Evolutionary conservation across 805 yeast genomes (phyloP), one percentile per base, ranked within the genome.

Genomic region (Pichia nakasei): DNA sequence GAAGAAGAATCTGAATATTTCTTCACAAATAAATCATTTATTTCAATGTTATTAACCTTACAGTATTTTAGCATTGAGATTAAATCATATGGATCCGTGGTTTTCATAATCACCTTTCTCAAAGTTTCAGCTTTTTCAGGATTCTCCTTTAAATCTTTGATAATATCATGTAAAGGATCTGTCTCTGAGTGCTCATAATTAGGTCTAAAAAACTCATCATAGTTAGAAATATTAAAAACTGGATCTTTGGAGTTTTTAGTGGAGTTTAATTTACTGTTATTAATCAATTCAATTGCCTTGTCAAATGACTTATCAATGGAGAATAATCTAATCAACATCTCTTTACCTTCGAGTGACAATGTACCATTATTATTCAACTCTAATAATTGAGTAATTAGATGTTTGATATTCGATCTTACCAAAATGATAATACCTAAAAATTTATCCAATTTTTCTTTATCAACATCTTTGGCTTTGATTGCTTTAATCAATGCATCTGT

Each of bases 261-360:
- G 3, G 39, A 21, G 33, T 46, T 39, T 8, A 39, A 22, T 9
- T 37, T 38, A 11, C 37, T 34, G 21, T 51, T 45, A 32, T 52
- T 49, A 13, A 63, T 50, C 37, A 65, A 48, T 22, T 67, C 66
- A 22, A 74, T 48, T 1, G 76, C 78, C 54, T 81, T 80, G 36
- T 74, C 75, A 44, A 87, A 67, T 9, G 86, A 80, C 17, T 82
- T 76, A 54, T 83, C 88, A 52, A 86, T 67, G 45, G 82, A 76
- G 38, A 82, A 70, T 46, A 85, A 70, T 50, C 89, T 67, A 27
- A 87, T 67, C 35, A 86, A 64, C 18, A 83, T 72, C 57, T 87
- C 95, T 58, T 85, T 84, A 31, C 88, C 94, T 51, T 80, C 80
- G 12, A 76, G 48, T 21, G 74, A 78, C 49, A 86, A 66, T 48